A percentile compares a stretch with the other conserved stretches of the same genome.
These are phyloP conservation scores for Annulohypoxylon stygium DNA, from an alignment of 495 filamentous ascomycete genomes.

Conservation along the genomic window DNA sequence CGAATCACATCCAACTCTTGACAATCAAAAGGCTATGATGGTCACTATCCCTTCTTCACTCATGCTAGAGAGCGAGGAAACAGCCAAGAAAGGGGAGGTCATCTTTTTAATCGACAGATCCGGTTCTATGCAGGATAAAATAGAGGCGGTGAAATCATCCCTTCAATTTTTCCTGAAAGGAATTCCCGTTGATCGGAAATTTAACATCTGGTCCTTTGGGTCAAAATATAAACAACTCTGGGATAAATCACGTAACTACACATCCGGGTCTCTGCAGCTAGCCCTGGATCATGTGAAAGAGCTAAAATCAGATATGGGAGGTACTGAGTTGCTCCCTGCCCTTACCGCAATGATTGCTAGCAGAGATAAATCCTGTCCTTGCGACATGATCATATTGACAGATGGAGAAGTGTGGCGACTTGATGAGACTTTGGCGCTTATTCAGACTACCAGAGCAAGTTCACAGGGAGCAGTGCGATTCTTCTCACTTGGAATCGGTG, in stretches of 20 bases:
- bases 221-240: background rate
- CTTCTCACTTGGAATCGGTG: conserved; percentile 14
- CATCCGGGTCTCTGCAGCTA: background rate
- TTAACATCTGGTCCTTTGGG: conserved; percentile 18
- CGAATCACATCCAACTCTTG: conserved; percentile 4
- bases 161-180: conserved; percentile 15
- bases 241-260: conserved; percentile 5
- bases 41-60: conserved; percentile 6
- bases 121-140: conserved; percentile 18
- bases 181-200: conserved; percentile 7
- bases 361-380: conserved; percentile 13
- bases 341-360: background rate
- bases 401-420: conserved; percentile 17
- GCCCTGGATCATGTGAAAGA: conserved; percentile 8
- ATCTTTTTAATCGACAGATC: conserved; percentile 17
- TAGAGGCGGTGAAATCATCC: conserved; percentile 12
- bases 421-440: background rate
- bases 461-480: conserved; percentile 7
- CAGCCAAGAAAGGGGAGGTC: background rate
- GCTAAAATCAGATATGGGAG: conserved; percentile 10
- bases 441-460: background rate
- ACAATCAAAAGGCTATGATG: conserved; percentile 18
- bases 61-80: background rate
- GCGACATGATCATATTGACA: conserved; percentile 16
- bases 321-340: conserved; percentile 1